Conservation (phyloP, 1,284 basidiomycete species). For the Tilletia caries region DNA sequence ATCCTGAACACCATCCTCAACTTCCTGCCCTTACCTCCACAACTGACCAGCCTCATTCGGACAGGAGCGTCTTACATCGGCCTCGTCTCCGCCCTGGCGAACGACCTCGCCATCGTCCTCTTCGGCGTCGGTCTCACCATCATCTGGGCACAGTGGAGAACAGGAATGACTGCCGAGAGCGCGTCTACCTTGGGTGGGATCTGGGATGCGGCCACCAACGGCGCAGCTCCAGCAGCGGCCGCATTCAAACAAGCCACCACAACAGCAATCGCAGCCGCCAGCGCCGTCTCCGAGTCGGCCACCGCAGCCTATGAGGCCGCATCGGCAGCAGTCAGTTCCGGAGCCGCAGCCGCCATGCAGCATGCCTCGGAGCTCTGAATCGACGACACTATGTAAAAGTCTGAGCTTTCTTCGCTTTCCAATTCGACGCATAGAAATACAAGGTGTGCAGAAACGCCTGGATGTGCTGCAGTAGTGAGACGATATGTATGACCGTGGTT, state of each 20-base stretch:
- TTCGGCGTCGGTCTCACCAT: slow-evolving; percentile 13
- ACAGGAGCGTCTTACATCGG: slow-evolving; percentile 9
- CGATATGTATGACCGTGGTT: no score
- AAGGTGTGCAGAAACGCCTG: neutral
- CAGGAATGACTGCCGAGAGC: slow-evolving; percentile 1
- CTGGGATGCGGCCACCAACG: neutral
- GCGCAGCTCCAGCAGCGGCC: neutral
- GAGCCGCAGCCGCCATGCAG: neutral
- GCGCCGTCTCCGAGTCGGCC: neutral
- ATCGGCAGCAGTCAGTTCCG: slow-evolving; percentile 26
- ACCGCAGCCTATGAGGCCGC: slow-evolving; percentile 26
- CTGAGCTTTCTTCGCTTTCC: neutral
- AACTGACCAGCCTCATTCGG: neutral
- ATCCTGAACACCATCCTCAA: slow-evolving; percentile 6
- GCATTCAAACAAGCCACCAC: neutral
- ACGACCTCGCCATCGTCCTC: slow-evolving; percentile 11
- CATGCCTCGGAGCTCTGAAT: neutral
- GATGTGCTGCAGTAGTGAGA: neutral
- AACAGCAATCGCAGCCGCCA: neutral
- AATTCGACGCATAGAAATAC: neutral
- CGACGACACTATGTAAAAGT: no score
- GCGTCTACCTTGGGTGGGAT: neutral
- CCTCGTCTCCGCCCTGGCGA: neutral
- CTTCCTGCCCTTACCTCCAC: neutral
- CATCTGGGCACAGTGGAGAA: neutral